These are phyloP conservation scores for Hypoxylon intermedium DNA, from an alignment of 495 filamentous ascomycete species.

Conservation along the genomic window DNA sequence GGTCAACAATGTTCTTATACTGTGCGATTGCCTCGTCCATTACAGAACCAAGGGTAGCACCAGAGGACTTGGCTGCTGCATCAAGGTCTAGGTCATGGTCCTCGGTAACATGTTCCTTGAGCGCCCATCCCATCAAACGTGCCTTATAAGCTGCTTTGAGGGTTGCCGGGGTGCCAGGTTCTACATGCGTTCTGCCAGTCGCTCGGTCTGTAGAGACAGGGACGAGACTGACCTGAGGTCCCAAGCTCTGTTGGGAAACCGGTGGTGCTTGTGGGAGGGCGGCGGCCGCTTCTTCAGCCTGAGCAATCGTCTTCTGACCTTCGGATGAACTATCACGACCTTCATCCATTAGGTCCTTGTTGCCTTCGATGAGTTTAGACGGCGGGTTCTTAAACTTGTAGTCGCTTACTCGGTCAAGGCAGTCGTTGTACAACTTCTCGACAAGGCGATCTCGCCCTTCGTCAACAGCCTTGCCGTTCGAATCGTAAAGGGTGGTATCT, in stretches of 20 bases:
- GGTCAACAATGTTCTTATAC: slow-evolving; percentile 81
- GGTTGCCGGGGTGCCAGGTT: slow-evolving; percentile 63
- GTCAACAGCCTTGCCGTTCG: slow-evolving; percentile 81
- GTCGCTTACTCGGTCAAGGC: slow-evolving; percentile 85
- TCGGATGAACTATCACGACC: slow-evolving; percentile 78
- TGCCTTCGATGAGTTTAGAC: slow-evolving; percentile 78
- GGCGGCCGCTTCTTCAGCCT: slow-evolving; percentile 67
- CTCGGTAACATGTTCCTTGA: slow-evolving; percentile 69
- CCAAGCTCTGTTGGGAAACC: slow-evolving; percentile 56
- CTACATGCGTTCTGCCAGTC: slow-evolving; percentile 65
- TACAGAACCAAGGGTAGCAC: slow-evolving; percentile 82
- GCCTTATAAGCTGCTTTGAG: slow-evolving; percentile 73
- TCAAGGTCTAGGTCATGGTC: slow-evolving; percentile 79
- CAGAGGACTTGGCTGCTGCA: slow-evolving; percentile 59
- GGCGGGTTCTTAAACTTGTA: slow-evolving; percentile 79
- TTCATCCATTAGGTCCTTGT: slow-evolving; percentile 80
- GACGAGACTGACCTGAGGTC: slow-evolving; percentile 59
- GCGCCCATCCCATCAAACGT: slow-evolving; percentile 78
- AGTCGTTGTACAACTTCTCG: slow-evolving; percentile 91
- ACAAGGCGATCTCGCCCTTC: slow-evolving; percentile 80
- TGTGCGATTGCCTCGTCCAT: slow-evolving; percentile 89
- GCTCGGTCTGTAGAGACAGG: slow-evolving; percentile 65
- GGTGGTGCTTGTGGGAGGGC: slow-evolving; percentile 55
- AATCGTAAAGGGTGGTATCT: slow-evolving; percentile 88
- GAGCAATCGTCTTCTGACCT: slow-evolving; percentile 72